Percentiles rank a stretch among this genome's conserved stretches.
These are phyloP conservation scores for Corchorus capsularis DNA, from an alignment of 345 rosid species.

Conservation along the genomic window DNA sequence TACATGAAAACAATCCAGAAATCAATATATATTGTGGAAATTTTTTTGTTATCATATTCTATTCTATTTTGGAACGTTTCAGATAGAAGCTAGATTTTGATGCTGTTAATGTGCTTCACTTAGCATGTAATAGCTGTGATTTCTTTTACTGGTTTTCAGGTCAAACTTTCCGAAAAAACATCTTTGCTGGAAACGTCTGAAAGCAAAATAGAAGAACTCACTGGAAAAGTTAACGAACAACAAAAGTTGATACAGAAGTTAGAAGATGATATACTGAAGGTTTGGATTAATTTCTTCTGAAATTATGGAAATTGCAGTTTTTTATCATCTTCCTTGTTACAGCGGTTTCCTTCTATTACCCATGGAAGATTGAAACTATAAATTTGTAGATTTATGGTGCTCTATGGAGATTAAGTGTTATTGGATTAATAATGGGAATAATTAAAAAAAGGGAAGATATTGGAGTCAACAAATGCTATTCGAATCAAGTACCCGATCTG, in stretches of 20 bases:
- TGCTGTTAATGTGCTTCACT: slow-evolving; percentile 12
- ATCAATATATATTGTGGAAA: slow-evolving; percentile 12
- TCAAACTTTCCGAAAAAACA: slow-evolving; percentile 79
- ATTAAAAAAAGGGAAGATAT: too few species aligned
- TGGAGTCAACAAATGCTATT: background rate
- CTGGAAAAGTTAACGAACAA: slow-evolving; percentile 73
- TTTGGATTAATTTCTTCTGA: slow-evolving; percentile 36
- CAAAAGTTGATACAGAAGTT: slow-evolving; percentile 86
- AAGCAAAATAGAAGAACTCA: slow-evolving; percentile 68
- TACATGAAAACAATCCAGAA: background rate
- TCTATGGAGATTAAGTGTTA: background rate
- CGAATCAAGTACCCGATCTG: background rate
- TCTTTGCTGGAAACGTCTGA: slow-evolving; percentile 79
- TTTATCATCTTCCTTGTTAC: slow-evolving; percentile 9
- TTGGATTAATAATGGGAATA: background rate
- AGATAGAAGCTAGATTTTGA: slow-evolving; percentile 1
- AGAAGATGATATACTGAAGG: slow-evolving; percentile 97
- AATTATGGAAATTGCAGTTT: slow-evolving; percentile 5
- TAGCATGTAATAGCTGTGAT: background rate
- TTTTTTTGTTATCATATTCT: background rate
- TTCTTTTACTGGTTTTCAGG: slow-evolving; percentile 41
- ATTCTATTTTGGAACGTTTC: background rate
- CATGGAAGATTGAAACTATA: background rate
- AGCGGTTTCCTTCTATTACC: slow-evolving; percentile 8
- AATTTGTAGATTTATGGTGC: background rate